Evolutionary conservation across 2,329 filamentous ascomycete species (phyloP), one percentile per base, ranked within the genome.

Genomic region (Botryotinia convoluta): DNA sequence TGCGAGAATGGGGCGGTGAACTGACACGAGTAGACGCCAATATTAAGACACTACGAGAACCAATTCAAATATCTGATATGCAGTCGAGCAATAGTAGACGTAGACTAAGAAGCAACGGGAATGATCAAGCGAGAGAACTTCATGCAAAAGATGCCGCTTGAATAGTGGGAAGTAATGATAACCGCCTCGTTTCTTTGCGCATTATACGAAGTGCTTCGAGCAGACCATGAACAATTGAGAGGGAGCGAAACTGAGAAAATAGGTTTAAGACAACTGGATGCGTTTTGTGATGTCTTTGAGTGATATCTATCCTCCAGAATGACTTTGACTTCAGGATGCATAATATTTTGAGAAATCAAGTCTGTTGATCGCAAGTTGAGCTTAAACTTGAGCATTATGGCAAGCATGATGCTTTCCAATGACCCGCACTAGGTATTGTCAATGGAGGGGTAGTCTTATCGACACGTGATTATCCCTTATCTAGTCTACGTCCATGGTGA

Each of bases 381-480:
- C 37, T 62, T 10, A 16, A 42, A n/a, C 37, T 62, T 62, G 22
- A 42, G 60, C 22, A 42, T 42, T 16, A 42, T 42, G 37, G 37
- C 22, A 29, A 42, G 60, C 3, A 12, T n/a, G 14, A 39, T 61
- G 59, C 60, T 62, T 62, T 39, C 60, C 22, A n/a, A n/a, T 12
- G 37, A 61, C 42, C 62, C 62, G n/a, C 62, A 14, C 8, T 29
- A 22, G 20, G n/a, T 29, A 57, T 18, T 35, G 26, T 51, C 61
- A 3, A 64, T 64, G 39, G 65, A 57, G 48, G 65, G 65, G 65
- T 8, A 42, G 3, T 54, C 35, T 68, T 68, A 68, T 68, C 65
- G 20, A 37, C 65, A 68, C 48, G 65, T 68, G 65, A 68, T 4
- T 1, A 0, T 1, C 18, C 32, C 35, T 68, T 57, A 68, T 68